A percentile compares a stretch with the other conserved stretches of the same genome.
phyloP scores from a whole-genome alignment of 225 moss, liverwort and hornwort species.

The Physcomitrium patens region DNA sequence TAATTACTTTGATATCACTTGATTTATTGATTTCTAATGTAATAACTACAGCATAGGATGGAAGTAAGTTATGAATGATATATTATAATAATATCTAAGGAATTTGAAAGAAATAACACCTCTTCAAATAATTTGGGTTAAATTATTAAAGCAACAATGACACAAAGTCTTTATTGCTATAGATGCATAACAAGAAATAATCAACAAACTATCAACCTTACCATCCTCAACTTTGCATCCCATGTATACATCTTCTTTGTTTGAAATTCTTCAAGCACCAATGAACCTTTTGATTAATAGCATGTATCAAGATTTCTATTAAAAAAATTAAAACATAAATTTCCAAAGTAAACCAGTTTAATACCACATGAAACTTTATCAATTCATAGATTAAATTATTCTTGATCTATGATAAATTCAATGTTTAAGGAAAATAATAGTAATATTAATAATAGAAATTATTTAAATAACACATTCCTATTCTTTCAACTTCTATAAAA shows the following conservation, averaged over 20 bases:
- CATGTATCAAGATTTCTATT: conserved; percentile 19
- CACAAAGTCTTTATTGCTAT: too few species aligned
- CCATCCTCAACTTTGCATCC: conserved; percentile 14
- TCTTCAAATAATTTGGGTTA: too few species aligned
- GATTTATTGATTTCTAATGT: too few species aligned
- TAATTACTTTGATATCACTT: too few species aligned
- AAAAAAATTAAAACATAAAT: background rate
- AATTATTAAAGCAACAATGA: too few species aligned
- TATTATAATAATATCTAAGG: too few species aligned
- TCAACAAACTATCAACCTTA: conserved; percentile 10
- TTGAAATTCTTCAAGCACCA: conserved; percentile 8
- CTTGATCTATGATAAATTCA: background rate
- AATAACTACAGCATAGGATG: too few species aligned
- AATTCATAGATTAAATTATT: background rate
- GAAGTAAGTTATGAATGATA: too few species aligned
- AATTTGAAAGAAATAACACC: too few species aligned
- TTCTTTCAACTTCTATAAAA: background rate
- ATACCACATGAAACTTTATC: conserved; percentile 21
- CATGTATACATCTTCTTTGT: conserved; percentile 11
- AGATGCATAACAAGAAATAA: too few species aligned
- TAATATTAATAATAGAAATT: background rate
- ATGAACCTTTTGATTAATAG: conserved; percentile 20
- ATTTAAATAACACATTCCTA: background rate
- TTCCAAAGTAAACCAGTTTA: background rate
- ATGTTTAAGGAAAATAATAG: background rate